Conservation (phyloP, 805 yeast species). For the Candida verbasci region DNA sequence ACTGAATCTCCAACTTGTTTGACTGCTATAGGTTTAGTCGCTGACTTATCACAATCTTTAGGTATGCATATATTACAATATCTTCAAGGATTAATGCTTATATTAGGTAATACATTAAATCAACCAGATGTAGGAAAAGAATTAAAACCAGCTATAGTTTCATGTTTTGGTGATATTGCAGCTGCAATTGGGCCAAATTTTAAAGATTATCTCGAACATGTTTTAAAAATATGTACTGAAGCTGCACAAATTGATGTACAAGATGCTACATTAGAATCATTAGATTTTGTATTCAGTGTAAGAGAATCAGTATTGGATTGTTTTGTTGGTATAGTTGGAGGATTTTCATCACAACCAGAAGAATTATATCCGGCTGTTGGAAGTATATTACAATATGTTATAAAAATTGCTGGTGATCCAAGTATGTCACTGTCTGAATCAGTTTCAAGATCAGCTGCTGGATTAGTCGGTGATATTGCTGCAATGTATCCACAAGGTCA, state of each 20-base stretch:
- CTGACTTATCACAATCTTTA: slow-evolving; percentile 88
- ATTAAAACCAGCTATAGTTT: slow-evolving; percentile 79
- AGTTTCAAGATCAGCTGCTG: slow-evolving; percentile 79
- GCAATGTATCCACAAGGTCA: slow-evolving; percentile 79
- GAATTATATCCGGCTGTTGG: slow-evolving; percentile 61
- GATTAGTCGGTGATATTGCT: slow-evolving; percentile 89
- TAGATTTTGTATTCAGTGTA: slow-evolving; percentile 68
- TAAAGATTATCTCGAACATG: slow-evolving; percentile 70
- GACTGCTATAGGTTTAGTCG: slow-evolving; percentile 92
- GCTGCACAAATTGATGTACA: slow-evolving; percentile 62
- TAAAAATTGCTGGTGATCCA: slow-evolving; percentile 54
- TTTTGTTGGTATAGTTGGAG: slow-evolving; percentile 92
- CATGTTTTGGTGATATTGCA: slow-evolving; percentile 95
- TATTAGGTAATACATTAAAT: slow-evolving; percentile 69
- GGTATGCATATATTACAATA: slow-evolving; percentile 71
- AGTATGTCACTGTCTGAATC: slow-evolving; percentile 60
- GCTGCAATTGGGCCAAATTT: slow-evolving; percentile 78
- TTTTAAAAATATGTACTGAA: slow-evolving; percentile 69
- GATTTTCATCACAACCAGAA: slow-evolving; percentile 67
- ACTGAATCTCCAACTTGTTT: slow-evolving; percentile 79
- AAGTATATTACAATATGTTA: slow-evolving; percentile 67
- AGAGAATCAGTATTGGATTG: slow-evolving; percentile 92
- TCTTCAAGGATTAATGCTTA: slow-evolving; percentile 76
- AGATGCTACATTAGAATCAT: slow-evolving; percentile 66
- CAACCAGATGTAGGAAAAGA: slow-evolving; percentile 69